Conservation (phyloP, 441 rosid species). For the Flueggea neowawraea region DNA sequence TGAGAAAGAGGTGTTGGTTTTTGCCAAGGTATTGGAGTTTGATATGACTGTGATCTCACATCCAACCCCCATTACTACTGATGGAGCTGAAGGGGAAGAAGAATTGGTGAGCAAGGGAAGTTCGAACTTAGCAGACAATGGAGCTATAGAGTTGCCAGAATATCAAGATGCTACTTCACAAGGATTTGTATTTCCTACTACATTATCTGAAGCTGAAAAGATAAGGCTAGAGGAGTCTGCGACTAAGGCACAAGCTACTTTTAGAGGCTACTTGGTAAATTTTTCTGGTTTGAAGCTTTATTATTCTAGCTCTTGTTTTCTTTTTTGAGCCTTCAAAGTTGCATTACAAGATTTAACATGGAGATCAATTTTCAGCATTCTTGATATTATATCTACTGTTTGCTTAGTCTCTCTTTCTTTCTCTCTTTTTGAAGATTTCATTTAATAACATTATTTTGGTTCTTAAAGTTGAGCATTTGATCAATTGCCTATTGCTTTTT, state of each 20-base stretch:
- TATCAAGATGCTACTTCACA: constrained; percentile 30
- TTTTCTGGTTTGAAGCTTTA: constrained; percentile 2
- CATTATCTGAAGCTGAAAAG: constrained; percentile 46
- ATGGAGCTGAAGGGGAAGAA: constrained; percentile 33
- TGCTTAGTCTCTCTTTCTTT: neutral
- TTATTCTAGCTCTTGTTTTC: neutral
- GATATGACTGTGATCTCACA: constrained; percentile 38
- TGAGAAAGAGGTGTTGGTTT: neutral
- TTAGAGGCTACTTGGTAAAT: constrained; percentile 93
- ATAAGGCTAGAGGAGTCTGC: constrained; percentile 61
- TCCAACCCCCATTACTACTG: constrained; percentile 20
- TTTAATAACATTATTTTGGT: too few relatives aligned
- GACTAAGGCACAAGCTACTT: constrained; percentile 77
- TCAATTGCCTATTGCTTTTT: too few relatives aligned
- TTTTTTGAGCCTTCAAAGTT: too few relatives aligned
- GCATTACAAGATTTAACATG: neutral
- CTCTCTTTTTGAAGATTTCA: too few relatives aligned
- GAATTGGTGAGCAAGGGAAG: constrained; percentile 40
- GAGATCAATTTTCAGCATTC: neutral
- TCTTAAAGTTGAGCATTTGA: too few relatives aligned
- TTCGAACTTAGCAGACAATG: constrained; percentile 37
- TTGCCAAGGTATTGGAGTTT: constrained; percentile 33
- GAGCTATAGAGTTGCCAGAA: constrained; percentile 24
- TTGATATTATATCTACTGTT: neutral
- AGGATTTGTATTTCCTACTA: constrained; percentile 16